Percentiles rank a stretch among this genome's conserved stretches.
These are phyloP conservation scores for Dictyostelium intermedium DNA, from an alignment of 78 protist species.

Conservation along the genomic window DNA sequence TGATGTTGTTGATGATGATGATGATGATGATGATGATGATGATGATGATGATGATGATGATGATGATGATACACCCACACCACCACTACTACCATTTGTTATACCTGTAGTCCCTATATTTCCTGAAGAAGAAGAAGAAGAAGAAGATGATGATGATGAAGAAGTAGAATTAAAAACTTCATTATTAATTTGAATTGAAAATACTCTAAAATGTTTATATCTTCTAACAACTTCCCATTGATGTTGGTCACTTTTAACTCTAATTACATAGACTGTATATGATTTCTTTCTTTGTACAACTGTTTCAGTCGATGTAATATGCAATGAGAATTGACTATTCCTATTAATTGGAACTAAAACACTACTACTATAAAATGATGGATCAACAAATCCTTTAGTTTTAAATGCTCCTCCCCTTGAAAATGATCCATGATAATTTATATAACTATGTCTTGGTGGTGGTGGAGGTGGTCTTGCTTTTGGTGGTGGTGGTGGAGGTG, in stretches of 20 bases:
- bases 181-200: slow-evolving; percentile 31
- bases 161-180: slow-evolving; percentile 10
- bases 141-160: neutral
- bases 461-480: neutral
- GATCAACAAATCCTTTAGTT: slow-evolving; percentile 16
- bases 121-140: neutral
- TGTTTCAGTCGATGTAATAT: slow-evolving; percentile 44
- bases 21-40: too few relatives aligned
- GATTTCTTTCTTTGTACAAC: slow-evolving; percentile 27
- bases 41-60: too few relatives aligned
- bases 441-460: neutral
- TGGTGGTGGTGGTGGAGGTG: neutral
- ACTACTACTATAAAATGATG: slow-evolving; percentile 29
- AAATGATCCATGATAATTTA: slow-evolving; percentile 31
- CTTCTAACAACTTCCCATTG: slow-evolving; percentile 64
- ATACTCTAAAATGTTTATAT: slow-evolving; percentile 69
- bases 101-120: too few relatives aligned
- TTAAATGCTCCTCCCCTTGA: slow-evolving; percentile 54
- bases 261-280: slow-evolving; percentile 72
- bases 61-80: too few relatives aligned
- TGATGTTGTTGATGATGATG: too few relatives aligned
- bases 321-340: slow-evolving; percentile 8
- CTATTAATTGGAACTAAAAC: slow-evolving; percentile 50
- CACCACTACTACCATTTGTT: too few relatives aligned
- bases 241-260: slow-evolving; percentile 22